phyloP scores from a whole-genome alignment of 2,329 filamentous ascomycete genomes.

The Chaetomiaceae sp. region DNA sequence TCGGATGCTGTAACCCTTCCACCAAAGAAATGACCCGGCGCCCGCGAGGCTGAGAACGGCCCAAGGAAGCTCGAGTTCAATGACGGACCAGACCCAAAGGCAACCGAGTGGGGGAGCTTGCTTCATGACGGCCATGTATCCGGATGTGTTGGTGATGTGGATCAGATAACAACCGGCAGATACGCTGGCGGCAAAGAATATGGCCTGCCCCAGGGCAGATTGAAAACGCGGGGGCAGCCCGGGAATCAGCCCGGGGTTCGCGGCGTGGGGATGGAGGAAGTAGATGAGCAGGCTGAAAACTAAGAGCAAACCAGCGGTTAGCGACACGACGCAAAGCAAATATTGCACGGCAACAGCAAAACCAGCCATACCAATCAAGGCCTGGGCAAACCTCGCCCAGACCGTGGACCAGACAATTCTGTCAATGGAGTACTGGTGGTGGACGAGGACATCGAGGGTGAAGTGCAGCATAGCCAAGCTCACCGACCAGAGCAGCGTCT shows the following conservation, averaged over 20 bases:
- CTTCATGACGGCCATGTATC: slow-evolving; percentile 89
- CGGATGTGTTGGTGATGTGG: slow-evolving; percentile 68
- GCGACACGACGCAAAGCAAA: background rate
- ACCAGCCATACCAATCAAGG: slow-evolving; percentile 43
- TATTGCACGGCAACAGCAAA: background rate
- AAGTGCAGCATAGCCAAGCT: slow-evolving; percentile 68
- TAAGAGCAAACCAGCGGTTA: slow-evolving; percentile 27
- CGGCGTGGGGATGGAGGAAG: slow-evolving; percentile 47
- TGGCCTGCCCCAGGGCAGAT: slow-evolving; percentile 43
- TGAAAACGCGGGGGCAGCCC: slow-evolving; percentile 43
- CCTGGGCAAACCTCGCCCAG: slow-evolving; percentile 43
- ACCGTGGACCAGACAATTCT: slow-evolving; percentile 53
- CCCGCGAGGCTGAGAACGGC: slow-evolving; percentile 51
- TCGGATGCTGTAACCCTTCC: slow-evolving; percentile 44
- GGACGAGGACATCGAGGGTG: slow-evolving; percentile 71
- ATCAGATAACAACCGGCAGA: slow-evolving; percentile 71
- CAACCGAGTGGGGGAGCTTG: slow-evolving; percentile 81
- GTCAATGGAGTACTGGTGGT: slow-evolving; percentile 68
- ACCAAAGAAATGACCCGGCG: slow-evolving; percentile 41
- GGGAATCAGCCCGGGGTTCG: slow-evolving; percentile 45
- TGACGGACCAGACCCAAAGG: slow-evolving; percentile 86
- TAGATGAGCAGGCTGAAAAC: slow-evolving; percentile 53
- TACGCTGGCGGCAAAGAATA: slow-evolving; percentile 60
- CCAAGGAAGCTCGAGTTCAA: slow-evolving; percentile 71
- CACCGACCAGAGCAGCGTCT: slow-evolving; percentile 52